Conservation (phyloP, 192 early-diverging fungal species). For the Backusella tarrabulga region DNA sequence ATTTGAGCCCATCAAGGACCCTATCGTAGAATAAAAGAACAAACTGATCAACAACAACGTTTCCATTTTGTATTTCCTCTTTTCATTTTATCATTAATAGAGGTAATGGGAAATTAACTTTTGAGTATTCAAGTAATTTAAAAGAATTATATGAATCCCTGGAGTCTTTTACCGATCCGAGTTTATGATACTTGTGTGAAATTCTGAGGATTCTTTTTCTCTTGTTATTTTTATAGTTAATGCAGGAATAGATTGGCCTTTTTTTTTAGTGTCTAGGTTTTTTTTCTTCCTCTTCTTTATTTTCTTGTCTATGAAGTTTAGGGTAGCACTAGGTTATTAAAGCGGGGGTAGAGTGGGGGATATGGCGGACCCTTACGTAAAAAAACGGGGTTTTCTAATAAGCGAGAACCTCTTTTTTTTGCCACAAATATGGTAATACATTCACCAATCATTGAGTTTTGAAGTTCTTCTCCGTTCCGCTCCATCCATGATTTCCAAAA, state of each 20-base stretch:
- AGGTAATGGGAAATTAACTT: background rate
- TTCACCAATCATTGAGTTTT: background rate
- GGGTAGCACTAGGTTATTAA: background rate
- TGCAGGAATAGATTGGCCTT: background rate
- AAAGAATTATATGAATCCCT: background rate
- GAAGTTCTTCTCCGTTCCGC: background rate
- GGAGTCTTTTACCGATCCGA: background rate
- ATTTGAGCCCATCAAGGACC: background rate
- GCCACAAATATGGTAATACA: background rate
- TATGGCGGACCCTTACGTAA: constrained; percentile 1
- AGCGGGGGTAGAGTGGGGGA: background rate
- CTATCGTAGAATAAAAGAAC: background rate
- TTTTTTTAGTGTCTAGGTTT: background rate
- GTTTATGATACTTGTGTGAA: background rate
- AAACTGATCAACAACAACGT: background rate
- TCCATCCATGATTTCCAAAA: background rate
- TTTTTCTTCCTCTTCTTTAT: background rate
- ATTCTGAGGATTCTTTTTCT: background rate
- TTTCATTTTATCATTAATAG: background rate
- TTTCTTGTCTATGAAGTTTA: background rate
- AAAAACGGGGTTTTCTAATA: background rate
- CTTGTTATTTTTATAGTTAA: background rate
- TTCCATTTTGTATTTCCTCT: background rate
- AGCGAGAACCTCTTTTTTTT: background rate
- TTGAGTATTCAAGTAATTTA: background rate